Conservation (phyloP, 345 rosid species). For the Eucalyptus curtisii region DNA sequence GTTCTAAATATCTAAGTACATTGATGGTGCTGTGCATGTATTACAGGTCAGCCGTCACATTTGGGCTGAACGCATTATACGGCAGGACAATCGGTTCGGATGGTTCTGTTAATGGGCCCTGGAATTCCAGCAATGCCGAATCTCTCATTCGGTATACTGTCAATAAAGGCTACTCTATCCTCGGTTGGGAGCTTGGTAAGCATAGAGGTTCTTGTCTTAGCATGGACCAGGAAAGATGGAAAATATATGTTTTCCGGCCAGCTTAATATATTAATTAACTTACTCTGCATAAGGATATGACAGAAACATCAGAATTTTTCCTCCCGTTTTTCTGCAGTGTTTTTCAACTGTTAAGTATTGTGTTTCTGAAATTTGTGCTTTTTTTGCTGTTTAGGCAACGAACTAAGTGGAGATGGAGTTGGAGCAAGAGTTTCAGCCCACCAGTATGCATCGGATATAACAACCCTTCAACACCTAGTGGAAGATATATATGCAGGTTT, state of each 20-base stretch:
- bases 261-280: not conserved
- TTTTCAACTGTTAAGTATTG: not conserved
- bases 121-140: conserved; percentile 35
- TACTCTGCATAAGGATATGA: not conserved
- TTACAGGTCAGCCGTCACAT: conserved; percentile 19
- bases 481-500: conserved; percentile 10
- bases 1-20: not conserved
- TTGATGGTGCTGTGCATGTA: not conserved
- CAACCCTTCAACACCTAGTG: conserved; percentile 9
- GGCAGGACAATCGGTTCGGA: conserved; percentile 11
- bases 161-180: conserved; percentile 20
- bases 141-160: conserved; percentile 24
- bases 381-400: conserved; percentile 22
- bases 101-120: conserved; percentile 17
- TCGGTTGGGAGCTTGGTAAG: conserved; percentile 50
- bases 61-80: conserved; percentile 32
- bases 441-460: conserved; percentile 24
- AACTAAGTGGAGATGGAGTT: conserved; percentile 31
- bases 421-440: conserved; percentile 21
- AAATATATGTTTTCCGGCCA: not conserved
- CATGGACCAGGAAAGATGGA: not conserved
- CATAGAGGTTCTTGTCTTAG: not conserved
- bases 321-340: not conserved
- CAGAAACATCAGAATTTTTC: not conserved
- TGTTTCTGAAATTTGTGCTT: not conserved